Evolutionary conservation across 768 basidiomycete species (phyloP), one percentile per base, ranked within the genome.

Genomic region (Suillus subalutaceus): DNA sequence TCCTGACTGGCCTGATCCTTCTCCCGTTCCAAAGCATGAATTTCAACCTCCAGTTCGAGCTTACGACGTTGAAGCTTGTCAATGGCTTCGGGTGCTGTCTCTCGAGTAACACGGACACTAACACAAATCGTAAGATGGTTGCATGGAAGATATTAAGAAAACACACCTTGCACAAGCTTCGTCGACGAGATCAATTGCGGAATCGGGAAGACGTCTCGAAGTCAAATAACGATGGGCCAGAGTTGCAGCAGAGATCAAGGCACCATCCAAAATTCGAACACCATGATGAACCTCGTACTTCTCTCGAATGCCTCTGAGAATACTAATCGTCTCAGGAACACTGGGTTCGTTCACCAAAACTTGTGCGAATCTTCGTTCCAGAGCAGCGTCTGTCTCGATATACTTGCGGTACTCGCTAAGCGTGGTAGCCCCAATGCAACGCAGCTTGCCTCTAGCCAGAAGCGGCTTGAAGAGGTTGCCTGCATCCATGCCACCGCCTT

Each of bases 141-240:
- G 10, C 8, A 16, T 38, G 26, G 3, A 46, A 12, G 12, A 2
- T 2, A 15, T 32, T 48, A 26, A 63, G 6, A 44, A 16, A 65
- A 55, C 86, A 72, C 74, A 89, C 91, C 90, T 91, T 35, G 93
- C 92, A 74, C 93, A 93, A 59, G 94, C 94, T 76, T 97, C 95
- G 66, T 97, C 96, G 4, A 96, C 88, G 20, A 97, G 79, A 79
- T 97, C 96, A 69, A 97, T 96, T 16, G 96, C 96, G 18, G 91
- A 84, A 75, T 94, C 93, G 20, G 93, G 93, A 20, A 94, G 80
- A 41, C 90, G 83, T 68, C 93, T 83, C 16, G 88, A 88, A 4
- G 93, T 93, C 62, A 99, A 81, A 72, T 98, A 99, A 43, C 97
- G 93, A 77, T 94, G 92, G 2, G 97, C 97, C 65, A 99, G 85